Conservation (phyloP, 129 eudicot species). For the Smallanthus sonchifolius region DNA sequence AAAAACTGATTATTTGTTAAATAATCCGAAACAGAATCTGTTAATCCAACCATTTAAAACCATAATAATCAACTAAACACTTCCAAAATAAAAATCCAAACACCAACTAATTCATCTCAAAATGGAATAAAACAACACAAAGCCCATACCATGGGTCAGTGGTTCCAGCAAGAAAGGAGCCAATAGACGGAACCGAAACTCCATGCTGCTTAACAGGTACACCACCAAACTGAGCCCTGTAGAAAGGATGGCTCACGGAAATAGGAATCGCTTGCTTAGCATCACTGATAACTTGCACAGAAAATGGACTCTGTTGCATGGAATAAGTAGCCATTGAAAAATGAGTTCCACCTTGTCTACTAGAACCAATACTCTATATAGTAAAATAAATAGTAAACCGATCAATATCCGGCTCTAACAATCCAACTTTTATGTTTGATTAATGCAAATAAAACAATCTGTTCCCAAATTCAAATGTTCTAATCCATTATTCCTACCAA, state of each 20-base stretch:
- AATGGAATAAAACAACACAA: neutral
- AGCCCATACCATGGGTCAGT: conserved; percentile 56
- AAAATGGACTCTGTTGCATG: conserved; percentile 41
- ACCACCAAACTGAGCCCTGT: conserved; percentile 47
- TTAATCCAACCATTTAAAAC: neutral
- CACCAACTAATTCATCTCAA: neutral
- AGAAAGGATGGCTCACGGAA: conserved; percentile 40
- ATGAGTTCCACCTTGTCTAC: conserved; percentile 39
- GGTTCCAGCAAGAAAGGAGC: conserved; percentile 52
- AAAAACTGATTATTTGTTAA: neutral
- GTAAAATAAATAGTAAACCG: neutral
- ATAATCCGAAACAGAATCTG: neutral
- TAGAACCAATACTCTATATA: conserved; percentile 30
- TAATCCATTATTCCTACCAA: neutral
- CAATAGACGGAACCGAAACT: conserved; percentile 39
- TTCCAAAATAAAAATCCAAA: neutral
- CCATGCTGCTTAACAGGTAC: conserved; percentile 54
- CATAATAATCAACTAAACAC: neutral
- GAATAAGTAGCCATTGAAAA: conserved; percentile 39
- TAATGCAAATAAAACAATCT: neutral
- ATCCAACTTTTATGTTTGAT: neutral
- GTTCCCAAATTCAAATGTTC: neutral
- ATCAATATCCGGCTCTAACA: conserved; percentile 1
- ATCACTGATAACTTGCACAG: conserved; percentile 34
- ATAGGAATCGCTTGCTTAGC: conserved; percentile 37